A percentile compares a stretch with the other conserved stretches of the same genome.
phyloP scores from a whole-genome alignment of 495 filamentous ascomycete species.

The Wilcoxina mikolae region DNA sequence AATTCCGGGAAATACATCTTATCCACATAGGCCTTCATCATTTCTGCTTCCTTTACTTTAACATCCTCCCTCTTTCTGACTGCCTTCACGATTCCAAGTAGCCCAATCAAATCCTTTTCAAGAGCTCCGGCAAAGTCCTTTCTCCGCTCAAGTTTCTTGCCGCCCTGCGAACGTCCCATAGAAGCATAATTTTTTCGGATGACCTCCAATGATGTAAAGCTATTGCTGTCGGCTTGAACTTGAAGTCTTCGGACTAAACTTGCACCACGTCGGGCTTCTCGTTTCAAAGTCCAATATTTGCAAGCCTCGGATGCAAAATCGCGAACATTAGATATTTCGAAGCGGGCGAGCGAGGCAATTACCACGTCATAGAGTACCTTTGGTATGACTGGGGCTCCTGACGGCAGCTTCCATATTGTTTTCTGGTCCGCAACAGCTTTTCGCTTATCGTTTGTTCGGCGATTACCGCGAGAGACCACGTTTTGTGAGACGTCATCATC shows the following conservation, averaged over 20 bases:
- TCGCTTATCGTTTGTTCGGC: conserved; percentile 61
- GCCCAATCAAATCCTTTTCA: conserved; percentile 55
- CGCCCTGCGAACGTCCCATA: conserved; percentile 66
- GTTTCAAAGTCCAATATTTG: conserved; percentile 95
- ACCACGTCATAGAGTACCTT: conserved; percentile 68
- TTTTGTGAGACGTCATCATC: conserved; percentile 24
- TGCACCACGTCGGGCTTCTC: conserved; percentile 80
- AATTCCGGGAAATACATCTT: conserved; percentile 79
- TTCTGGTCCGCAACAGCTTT: conserved; percentile 46
- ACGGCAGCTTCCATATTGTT: conserved; percentile 81
- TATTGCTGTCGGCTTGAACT: conserved; percentile 65
- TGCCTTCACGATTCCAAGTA: conserved; percentile 56
- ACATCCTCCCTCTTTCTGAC: conserved; percentile 46
- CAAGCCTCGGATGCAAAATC: conserved; percentile 86
- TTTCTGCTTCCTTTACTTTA: conserved; percentile 60
- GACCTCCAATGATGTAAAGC: conserved; percentile 89
- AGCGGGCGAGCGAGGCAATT: conserved; percentile 61
- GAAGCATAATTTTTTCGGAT: conserved; percentile 80
- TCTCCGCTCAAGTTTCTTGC: conserved; percentile 58
- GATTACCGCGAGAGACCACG: conserved; percentile 34
- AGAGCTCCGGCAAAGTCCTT: conserved; percentile 75
- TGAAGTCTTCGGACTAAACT: conserved; percentile 84
- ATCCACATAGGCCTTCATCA: conserved; percentile 63
- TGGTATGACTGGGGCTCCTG: conserved; percentile 87
- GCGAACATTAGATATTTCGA: conserved; percentile 68